A percentile compares a stretch with the other conserved stretches of the same genome.
Conservation (phyloP, 2,329 filamentous ascomycete genomes). For the Scortechinia acanthostroma region DNA sequence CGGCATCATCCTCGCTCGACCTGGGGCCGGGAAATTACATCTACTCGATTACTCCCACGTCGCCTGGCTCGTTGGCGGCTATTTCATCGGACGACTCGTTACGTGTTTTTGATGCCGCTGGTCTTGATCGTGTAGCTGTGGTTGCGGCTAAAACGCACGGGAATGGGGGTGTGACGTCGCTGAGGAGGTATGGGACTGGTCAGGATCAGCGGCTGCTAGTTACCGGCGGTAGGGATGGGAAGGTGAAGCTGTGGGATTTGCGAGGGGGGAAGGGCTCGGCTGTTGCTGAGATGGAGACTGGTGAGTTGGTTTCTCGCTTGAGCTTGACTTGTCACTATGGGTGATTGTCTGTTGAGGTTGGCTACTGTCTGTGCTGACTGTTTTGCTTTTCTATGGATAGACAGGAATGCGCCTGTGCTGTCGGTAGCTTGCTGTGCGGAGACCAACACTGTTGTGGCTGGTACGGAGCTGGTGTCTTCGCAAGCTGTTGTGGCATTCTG, state of each 20-base stretch:
- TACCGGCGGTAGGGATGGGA: background rate
- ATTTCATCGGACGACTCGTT: slow-evolving; percentile 1
- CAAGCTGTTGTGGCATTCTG: slow-evolving; percentile 30
- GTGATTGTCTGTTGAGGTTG: background rate
- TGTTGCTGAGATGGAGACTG: slow-evolving; percentile 1
- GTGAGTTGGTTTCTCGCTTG: background rate
- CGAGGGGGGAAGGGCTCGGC: background rate
- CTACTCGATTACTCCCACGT: background rate
- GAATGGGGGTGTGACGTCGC: background rate
- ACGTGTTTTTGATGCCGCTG: background rate
- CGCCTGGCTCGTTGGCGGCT: background rate
- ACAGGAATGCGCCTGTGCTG: slow-evolving; percentile 37
- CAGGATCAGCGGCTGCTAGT: slow-evolving; percentile 1
- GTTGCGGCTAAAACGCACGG: background rate
- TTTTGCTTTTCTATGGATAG: no score
- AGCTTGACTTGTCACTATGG: no score
- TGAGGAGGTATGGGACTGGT: background rate
- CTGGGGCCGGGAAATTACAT: background rate
- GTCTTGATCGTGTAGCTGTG: background rate
- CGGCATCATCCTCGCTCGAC: background rate
- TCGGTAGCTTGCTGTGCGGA: slow-evolving; percentile 37
- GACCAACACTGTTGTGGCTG: slow-evolving; percentile 39
- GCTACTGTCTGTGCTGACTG: background rate
- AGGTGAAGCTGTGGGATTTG: slow-evolving; percentile 2
- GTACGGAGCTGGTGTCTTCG: slow-evolving; percentile 39